Conservation (phyloP, 2,329 filamentous ascomycete species). For the Diaporthe ilicicola region DNA sequence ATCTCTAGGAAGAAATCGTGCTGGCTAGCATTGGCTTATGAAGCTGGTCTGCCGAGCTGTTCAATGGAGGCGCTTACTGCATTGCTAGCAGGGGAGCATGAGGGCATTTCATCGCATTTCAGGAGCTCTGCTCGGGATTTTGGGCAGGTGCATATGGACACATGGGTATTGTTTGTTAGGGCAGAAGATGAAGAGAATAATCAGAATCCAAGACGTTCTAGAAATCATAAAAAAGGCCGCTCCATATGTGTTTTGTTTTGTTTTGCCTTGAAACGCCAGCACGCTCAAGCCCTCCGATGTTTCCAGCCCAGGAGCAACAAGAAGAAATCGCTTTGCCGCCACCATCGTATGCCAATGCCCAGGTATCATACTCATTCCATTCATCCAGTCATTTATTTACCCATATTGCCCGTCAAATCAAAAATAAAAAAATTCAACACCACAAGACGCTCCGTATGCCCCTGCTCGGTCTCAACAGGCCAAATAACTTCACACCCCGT, state of each 20-base stretch:
- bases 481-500: too few species aligned
- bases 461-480: too few species aligned
- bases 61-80: neutral
- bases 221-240: neutral
- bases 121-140: neutral
- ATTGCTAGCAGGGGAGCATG: constrained; percentile 6
- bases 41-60: neutral
- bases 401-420: neutral
- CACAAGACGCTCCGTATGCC: too few species aligned
- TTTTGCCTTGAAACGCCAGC: constrained; percentile 3
- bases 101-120: constrained; percentile 1
- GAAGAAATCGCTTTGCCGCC: neutral
- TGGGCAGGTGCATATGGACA: neutral
- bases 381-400: neutral
- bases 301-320: neutral
- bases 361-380: neutral
- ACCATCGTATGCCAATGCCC: neutral
- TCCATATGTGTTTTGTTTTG: neutral
- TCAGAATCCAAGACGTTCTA: constrained; percentile 1
- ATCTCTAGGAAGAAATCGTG: neutral
- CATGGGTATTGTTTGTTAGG: neutral
- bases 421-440: neutral
- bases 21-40: neutral
- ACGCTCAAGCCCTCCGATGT: neutral
- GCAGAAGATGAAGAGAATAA: neutral